Evolutionary conservation across 164 flowering plant genomes (phyloP).

Genomic region (Vitis cinerea): DNA sequence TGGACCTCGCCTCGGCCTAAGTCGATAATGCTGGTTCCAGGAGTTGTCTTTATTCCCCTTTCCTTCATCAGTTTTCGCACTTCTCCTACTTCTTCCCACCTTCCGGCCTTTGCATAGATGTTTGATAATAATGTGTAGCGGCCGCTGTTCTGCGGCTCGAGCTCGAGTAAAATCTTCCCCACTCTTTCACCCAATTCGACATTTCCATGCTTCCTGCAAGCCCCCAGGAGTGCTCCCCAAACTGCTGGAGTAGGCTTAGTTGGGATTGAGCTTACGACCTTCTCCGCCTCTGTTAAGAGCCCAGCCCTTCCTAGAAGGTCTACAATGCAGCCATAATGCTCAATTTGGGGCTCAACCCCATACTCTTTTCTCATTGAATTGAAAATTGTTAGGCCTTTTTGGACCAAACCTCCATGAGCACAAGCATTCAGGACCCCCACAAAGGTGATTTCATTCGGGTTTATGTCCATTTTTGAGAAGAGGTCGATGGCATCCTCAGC

Average conservation of each 20-base stretch:
- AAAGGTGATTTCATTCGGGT: constrained; percentile 53
- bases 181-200: constrained; percentile 47
- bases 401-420: constrained; percentile 59
- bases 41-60: constrained; percentile 52
- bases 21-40: constrained; percentile 65
- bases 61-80: constrained; percentile 64
- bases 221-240: constrained; percentile 58
- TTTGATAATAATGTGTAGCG: constrained; percentile 56
- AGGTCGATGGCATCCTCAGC: constrained; percentile 49
- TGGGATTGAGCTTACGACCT: constrained; percentile 47
- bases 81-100: constrained; percentile 63
- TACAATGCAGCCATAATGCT: constrained; percentile 69
- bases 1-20: constrained; percentile 39
- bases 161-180: constrained; percentile 46
- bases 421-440: constrained; percentile 56
- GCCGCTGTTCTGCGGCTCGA: constrained; percentile 59
- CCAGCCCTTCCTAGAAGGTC: constrained; percentile 63
- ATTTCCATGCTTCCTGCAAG: constrained; percentile 53
- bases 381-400: constrained; percentile 48
- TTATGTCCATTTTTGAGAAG: constrained; percentile 40
- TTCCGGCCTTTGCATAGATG: constrained; percentile 54
- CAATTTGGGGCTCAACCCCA: constrained; percentile 39
- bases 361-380: constrained; percentile 38
- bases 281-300: constrained; percentile 45
- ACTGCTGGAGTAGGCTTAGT: constrained; percentile 49